A percentile compares a stretch with the other conserved stretches of the same genome.
These are phyloP conservation scores for Pleurostoma richardsiae DNA, from an alignment of 2,329 filamentous ascomycete genomes.

Conservation along the genomic window DNA sequence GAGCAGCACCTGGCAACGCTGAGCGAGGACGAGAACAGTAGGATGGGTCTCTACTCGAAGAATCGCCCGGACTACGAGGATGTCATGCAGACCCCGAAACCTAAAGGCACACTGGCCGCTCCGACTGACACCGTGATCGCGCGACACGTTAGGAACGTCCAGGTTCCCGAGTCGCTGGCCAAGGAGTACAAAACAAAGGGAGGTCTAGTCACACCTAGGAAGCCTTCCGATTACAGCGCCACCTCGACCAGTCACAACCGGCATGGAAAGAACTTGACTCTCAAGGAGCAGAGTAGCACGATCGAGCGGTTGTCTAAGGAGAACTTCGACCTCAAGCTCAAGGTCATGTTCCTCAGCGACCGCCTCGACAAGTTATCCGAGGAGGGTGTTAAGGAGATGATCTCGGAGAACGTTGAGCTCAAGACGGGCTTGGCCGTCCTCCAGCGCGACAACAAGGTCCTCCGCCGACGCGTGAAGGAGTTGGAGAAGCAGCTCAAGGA, in stretches of 20 bases:
- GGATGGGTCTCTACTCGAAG: slow-evolving; percentile 22
- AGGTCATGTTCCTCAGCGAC: slow-evolving; percentile 95
- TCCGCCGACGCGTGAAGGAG: slow-evolving; percentile 78
- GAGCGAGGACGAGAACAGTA: slow-evolving; percentile 38
- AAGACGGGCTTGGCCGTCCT: slow-evolving; percentile 85
- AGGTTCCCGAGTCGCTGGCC: slow-evolving; percentile 83
- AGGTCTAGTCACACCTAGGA: slow-evolving; percentile 55
- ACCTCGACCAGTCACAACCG: slow-evolving; percentile 45
- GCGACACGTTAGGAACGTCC: slow-evolving; percentile 82
- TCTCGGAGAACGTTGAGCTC: slow-evolving; percentile 92
- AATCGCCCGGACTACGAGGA: slow-evolving; percentile 30
- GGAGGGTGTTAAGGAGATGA: slow-evolving; percentile 96
- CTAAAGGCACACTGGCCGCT: slow-evolving; percentile 51
- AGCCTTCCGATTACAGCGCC: slow-evolving; percentile 48
- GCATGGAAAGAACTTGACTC: slow-evolving; percentile 68
- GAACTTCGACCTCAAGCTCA: slow-evolving; percentile 95
- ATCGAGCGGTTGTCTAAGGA: slow-evolving; percentile 96
- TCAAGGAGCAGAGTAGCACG: slow-evolving; percentile 96
- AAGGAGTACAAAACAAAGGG: slow-evolving; percentile 79
- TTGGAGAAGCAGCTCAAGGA: slow-evolving; percentile 75
- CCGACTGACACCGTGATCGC: slow-evolving; percentile 87
- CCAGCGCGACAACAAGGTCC: slow-evolving; percentile 82
- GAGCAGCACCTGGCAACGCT: slow-evolving; percentile 42
- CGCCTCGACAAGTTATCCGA: slow-evolving; percentile 89
- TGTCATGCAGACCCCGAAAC: slow-evolving; percentile 65